phyloP scores from a whole-genome alignment of 805 yeast genomes.

The Saccharomyces jurei region DNA sequence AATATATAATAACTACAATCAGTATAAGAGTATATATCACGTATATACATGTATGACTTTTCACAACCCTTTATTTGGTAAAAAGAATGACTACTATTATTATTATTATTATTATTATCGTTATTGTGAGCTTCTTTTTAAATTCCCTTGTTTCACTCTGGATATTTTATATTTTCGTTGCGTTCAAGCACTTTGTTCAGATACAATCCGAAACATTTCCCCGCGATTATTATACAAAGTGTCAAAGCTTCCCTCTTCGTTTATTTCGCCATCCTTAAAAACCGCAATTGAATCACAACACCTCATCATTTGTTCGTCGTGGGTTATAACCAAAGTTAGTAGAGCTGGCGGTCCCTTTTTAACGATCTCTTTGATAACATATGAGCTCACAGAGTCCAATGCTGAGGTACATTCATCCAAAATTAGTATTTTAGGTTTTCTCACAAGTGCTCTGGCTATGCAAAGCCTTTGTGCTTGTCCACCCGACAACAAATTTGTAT shows the following conservation, averaged over 20 bases:
- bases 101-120: too few species aligned
- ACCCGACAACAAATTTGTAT: slow-evolving; percentile 56
- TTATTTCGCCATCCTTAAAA: slow-evolving; percentile 41
- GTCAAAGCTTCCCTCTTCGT: slow-evolving; percentile 37
- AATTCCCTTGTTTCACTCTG: neutral
- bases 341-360: slow-evolving; percentile 33
- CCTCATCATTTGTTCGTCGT: slow-evolving; percentile 58
- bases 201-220: slow-evolving; percentile 25
- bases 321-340: slow-evolving; percentile 61
- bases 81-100: neutral
- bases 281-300: slow-evolving; percentile 45
- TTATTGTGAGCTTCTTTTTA: too few species aligned
- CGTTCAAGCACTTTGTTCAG: neutral
- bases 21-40: too few species aligned
- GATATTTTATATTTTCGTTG: neutral
- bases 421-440: slow-evolving; percentile 54
- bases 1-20: neutral
- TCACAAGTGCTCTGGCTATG: slow-evolving; percentile 70
- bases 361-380: slow-evolving; percentile 44
- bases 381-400: slow-evolving; percentile 58
- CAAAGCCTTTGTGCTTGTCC: slow-evolving; percentile 87
- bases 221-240: slow-evolving; percentile 23
- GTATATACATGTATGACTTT: neutral
- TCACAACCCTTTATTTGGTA: neutral
- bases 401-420: slow-evolving; percentile 91